Conservation (phyloP, 345 rosid species). For the Salix dunnii region DNA sequence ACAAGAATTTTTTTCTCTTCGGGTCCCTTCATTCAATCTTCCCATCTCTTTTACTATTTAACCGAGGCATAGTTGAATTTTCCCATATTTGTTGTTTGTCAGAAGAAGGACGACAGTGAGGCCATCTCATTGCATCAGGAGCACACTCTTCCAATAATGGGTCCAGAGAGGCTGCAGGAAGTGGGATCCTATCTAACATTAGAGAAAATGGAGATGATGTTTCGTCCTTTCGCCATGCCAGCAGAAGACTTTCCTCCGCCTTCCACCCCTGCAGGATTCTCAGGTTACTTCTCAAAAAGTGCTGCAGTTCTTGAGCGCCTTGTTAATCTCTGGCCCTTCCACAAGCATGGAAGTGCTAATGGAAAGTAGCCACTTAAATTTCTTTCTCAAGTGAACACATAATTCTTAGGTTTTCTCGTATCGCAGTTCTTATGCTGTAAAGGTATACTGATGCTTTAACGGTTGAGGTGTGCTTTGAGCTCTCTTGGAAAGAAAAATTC, state of each 20-base stretch:
- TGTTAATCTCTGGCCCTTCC: constrained; percentile 36
- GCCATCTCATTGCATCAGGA: constrained; percentile 77
- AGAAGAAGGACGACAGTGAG: constrained; percentile 65
- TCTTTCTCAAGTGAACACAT: background rate
- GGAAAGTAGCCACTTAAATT: constrained; percentile 12
- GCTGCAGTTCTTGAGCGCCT: constrained; percentile 69
- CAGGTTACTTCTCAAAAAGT: constrained; percentile 91
- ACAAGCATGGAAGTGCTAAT: constrained; percentile 17
- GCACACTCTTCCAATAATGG: constrained; percentile 95
- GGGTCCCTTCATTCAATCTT: too few relatives aligned
- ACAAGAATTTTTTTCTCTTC: too few relatives aligned
- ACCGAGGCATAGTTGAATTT: background rate
- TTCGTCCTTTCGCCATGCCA: constrained; percentile 94
- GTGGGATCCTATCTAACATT: constrained; percentile 75
- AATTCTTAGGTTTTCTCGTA: background rate
- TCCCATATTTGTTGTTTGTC: constrained; percentile 24
- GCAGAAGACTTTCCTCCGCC: constrained; percentile 98
- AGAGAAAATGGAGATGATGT: constrained; percentile 90
- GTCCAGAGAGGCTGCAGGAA: constrained; percentile 97
- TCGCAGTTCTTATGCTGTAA: background rate
- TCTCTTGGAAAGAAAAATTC: background rate
- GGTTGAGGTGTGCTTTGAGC: constrained; percentile 4
- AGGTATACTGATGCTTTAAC: background rate
- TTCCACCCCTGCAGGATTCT: constrained; percentile 80
- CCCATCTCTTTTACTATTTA: background rate